Percentiles rank a stretch among this genome's conserved stretches.
phyloP scores from a whole-genome alignment of 345 rosid genomes.

The Schrenkiella parvula region DNA sequence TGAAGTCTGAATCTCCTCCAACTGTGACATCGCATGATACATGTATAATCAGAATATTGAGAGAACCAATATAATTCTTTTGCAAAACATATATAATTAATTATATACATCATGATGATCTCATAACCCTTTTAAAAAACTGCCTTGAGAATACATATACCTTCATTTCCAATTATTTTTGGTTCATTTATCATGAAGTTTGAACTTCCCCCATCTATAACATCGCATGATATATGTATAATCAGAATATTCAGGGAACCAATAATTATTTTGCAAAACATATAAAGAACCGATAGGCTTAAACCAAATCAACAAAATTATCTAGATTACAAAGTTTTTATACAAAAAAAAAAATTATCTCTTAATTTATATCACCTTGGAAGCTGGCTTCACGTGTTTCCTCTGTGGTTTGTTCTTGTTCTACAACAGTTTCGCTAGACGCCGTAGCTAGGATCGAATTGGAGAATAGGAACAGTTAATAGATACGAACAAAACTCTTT shows the following conservation, averaged over 20 bases:
- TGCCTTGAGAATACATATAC: background rate
- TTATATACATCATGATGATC: background rate
- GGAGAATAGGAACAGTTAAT: background rate
- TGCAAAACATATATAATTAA: background rate
- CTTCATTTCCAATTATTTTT: background rate
- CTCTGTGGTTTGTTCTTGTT: background rate
- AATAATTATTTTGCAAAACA: background rate
- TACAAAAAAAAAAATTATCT: background rate
- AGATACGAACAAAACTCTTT: background rate
- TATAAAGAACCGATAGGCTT: background rate
- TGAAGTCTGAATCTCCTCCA: background rate
- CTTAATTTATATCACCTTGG: background rate
- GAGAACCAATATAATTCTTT: background rate
- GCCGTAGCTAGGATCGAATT: background rate
- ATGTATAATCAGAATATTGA: background rate
- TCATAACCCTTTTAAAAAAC: background rate
- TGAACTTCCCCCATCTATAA: background rate
- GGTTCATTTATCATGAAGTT: background rate
- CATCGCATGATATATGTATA: background rate
- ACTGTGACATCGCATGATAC: background rate
- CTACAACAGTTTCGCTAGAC: background rate
- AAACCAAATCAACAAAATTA: background rate
- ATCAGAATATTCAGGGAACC: background rate
- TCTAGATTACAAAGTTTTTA: background rate
- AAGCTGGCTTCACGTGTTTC: background rate